Percentiles rank a stretch among this genome's conserved stretches.
Conservation (phyloP, 2,329 filamentous ascomycete genomes). For the Colletotrichum sp. region DNA sequence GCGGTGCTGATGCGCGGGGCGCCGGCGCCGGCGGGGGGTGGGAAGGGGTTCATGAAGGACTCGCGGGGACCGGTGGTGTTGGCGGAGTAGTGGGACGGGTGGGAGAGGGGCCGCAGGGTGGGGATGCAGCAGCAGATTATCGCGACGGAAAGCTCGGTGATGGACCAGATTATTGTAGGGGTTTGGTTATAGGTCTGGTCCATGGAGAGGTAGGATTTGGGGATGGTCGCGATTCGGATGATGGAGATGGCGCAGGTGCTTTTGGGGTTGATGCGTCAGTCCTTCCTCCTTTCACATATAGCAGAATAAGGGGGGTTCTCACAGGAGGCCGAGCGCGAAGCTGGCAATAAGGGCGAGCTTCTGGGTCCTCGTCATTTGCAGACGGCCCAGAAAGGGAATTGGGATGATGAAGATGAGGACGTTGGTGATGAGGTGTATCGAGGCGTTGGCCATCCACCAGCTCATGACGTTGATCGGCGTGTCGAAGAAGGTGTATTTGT, state of each 20-base stretch:
- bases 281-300: too few relatives aligned
- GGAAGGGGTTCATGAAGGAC: background rate
- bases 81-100: background rate
- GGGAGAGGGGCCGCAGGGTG: slow-evolving; percentile 34
- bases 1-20: background rate
- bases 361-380: slow-evolving; percentile 6
- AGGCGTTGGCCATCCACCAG: slow-evolving; percentile 16
- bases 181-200: slow-evolving; percentile 38
- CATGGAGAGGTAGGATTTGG: slow-evolving; percentile 25
- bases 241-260: slow-evolving; percentile 15
- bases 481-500: background rate
- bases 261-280: background rate
- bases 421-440: slow-evolving; percentile 21
- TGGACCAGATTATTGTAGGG: slow-evolving; percentile 38
- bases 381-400: slow-evolving; percentile 3
- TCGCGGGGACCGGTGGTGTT: background rate
- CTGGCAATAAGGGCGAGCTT: slow-evolving; percentile 14
- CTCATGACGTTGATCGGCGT: slow-evolving; percentile 1
- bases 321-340: slow-evolving; percentile 22
- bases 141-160: slow-evolving; percentile 43
- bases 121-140: slow-evolving; percentile 45
- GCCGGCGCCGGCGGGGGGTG: rapidly evolving
- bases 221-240: slow-evolving; percentile 35
- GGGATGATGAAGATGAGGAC: slow-evolving; percentile 22
- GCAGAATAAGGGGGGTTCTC: background rate